phyloP scores from a whole-genome alignment of 1,284 basidiomycete species.

The Abortiporus biennis region DNA sequence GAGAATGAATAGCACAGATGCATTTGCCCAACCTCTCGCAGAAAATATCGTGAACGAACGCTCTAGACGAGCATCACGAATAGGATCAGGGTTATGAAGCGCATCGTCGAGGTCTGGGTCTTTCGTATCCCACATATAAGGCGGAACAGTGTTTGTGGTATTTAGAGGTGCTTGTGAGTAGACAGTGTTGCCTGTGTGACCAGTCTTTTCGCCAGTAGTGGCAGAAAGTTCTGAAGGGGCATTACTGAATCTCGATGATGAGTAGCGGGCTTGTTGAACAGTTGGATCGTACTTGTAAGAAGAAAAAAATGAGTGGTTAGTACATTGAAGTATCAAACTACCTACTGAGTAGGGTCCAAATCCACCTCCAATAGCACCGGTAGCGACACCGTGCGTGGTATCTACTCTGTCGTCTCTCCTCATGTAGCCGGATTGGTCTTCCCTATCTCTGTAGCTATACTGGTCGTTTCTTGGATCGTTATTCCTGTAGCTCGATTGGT shows the following conservation, averaged over 20 bases:
- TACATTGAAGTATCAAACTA: slow-evolving; percentile 11
- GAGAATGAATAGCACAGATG: slow-evolving; percentile 52
- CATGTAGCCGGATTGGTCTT: too few species aligned
- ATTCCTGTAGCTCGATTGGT: too few species aligned
- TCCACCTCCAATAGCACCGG: slow-evolving; percentile 62
- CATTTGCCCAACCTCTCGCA: slow-evolving; percentile 69
- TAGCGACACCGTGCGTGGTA: slow-evolving; percentile 65
- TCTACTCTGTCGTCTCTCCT: slow-evolving; percentile 43
- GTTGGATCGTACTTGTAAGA: slow-evolving; percentile 60
- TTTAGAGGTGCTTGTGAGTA: slow-evolving; percentile 24
- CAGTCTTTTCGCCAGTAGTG: slow-evolving; percentile 36
- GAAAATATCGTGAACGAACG: slow-evolving; percentile 60
- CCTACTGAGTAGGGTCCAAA: slow-evolving; percentile 80
- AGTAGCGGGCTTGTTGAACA: slow-evolving; percentile 35
- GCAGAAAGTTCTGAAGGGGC: slow-evolving; percentile 52
- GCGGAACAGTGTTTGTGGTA: slow-evolving; percentile 20
- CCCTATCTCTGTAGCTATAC: too few species aligned
- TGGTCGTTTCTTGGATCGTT: slow-evolving; percentile 1
- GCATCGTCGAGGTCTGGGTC: slow-evolving; percentile 75
- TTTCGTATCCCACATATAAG: slow-evolving; percentile 62
- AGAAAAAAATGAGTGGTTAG: slow-evolving; percentile 10
- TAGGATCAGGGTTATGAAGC: slow-evolving; percentile 70
- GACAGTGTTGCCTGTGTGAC: slow-evolving; percentile 41
- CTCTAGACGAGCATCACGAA: slow-evolving; percentile 50
- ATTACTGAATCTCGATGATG: slow-evolving; percentile 52